These are phyloP conservation scores for Waltiozyma solani DNA, from an alignment of 1,139 yeast genomes.

Conservation along the genomic window DNA sequence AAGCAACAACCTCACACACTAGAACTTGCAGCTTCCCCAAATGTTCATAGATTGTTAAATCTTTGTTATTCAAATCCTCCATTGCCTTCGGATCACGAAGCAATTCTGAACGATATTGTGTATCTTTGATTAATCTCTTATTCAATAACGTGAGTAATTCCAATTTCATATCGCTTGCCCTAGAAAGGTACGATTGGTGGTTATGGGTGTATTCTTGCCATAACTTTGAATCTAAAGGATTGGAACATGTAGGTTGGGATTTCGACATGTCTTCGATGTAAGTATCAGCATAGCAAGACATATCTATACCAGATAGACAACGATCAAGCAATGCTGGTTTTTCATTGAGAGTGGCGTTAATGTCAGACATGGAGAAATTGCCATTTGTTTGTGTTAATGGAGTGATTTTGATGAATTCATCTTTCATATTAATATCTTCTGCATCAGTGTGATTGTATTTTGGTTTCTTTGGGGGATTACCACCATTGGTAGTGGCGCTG, in stretches of 20 bases:
- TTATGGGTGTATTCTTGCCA: background rate
- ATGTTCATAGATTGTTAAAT: background rate
- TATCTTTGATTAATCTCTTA: background rate
- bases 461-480: too few relatives aligned
- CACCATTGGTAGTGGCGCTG: too few relatives aligned
- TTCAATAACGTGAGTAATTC: background rate
- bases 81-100: background rate
- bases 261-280: background rate
- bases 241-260: background rate
- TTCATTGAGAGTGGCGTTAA: background rate
- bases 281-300: background rate
- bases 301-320: background rate
- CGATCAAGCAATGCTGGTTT: background rate
- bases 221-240: background rate
- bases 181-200: background rate
- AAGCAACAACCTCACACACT: background rate
- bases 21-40: background rate
- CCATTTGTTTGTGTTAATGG: conserved; percentile 13
- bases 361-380: conserved; percentile 5
- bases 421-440: background rate
- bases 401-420: conserved; percentile 5
- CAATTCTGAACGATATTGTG: background rate
- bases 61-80: background rate
- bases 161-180: background rate
- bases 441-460: too few relatives aligned